Percentiles rank a stretch among this genome's conserved stretches.
phyloP scores from a whole-genome alignment of 2,329 filamentous ascomycete genomes.

The Xylaria sp. region DNA sequence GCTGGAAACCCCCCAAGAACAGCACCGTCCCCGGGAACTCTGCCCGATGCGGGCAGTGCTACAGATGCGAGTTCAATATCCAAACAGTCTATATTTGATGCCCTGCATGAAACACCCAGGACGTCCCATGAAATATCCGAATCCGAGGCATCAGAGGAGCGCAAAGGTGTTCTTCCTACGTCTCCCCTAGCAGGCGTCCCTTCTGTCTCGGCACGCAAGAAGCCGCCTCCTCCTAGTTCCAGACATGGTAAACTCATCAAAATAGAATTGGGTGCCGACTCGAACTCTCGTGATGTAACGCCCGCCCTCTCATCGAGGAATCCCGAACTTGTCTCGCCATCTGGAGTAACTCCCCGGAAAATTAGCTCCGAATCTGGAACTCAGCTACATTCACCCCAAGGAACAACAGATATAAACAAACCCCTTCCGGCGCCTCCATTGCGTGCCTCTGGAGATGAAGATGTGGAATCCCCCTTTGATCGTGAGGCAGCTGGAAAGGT shows the following conservation, averaged over 20 bases:
- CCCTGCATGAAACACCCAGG: slow-evolving; percentile 62
- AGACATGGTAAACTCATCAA: slow-evolving; percentile 81
- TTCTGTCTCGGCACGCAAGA: slow-evolving; percentile 55
- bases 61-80: slow-evolving; percentile 70
- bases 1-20: slow-evolving; percentile 36
- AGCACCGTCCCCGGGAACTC: slow-evolving; percentile 41
- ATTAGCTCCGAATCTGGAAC: slow-evolving; percentile 42
- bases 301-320: slow-evolving; percentile 30
- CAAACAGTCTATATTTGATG: slow-evolving; percentile 68
- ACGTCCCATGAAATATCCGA: slow-evolving; percentile 69
- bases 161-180: slow-evolving; percentile 49
- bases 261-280: slow-evolving; percentile 56
- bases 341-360: slow-evolving; percentile 36
- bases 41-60: slow-evolving; percentile 60
- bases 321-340: slow-evolving; percentile 41
- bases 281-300: slow-evolving; percentile 45
- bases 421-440: slow-evolving; percentile 67
- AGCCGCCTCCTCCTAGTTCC: slow-evolving; percentile 77
- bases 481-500: slow-evolving; percentile 64
- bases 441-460: slow-evolving; percentile 60
- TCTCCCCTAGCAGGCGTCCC: slow-evolving; percentile 42
- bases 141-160: slow-evolving; percentile 61
- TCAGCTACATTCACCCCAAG: slow-evolving; percentile 51
- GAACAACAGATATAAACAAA: slow-evolving; percentile 67
- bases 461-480: slow-evolving; percentile 64